Evolutionary conservation across 78 protist species (phyloP).

Genomic region (Dictyostelium firmibasis): DNA sequence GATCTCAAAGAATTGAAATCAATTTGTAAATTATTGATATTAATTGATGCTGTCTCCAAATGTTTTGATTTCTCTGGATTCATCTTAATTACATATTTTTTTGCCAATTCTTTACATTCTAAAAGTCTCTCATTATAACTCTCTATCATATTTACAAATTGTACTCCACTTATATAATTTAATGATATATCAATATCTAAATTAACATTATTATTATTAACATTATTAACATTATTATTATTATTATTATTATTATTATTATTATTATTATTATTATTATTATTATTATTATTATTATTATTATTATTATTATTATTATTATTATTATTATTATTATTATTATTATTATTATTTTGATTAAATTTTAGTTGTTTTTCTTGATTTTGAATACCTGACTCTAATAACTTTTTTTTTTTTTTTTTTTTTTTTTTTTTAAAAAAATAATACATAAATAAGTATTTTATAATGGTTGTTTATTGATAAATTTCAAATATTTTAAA

Average conservation of each 20-base stretch:
- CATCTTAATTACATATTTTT: not conserved
- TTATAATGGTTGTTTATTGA: not conserved
- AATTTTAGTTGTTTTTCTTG: too few relatives aligned
- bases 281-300: not conserved
- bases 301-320: too few relatives aligned
- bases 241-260: too few relatives aligned
- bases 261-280: not conserved
- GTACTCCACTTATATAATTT: slow-evolving; percentile 47
- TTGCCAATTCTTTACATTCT: not conserved
- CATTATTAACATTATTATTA: not conserved
- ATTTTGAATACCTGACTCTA: too few relatives aligned
- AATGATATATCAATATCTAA: slow-evolving; percentile 87
- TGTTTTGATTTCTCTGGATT: slow-evolving; percentile 96
- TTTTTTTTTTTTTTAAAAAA: too few relatives aligned
- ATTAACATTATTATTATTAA: too few relatives aligned
- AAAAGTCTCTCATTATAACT: too few relatives aligned
- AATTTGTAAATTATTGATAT: slow-evolving; percentile 11
- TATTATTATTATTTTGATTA: too few relatives aligned
- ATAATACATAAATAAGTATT: too few relatives aligned
- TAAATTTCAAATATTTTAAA: not conserved
- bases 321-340: too few relatives aligned
- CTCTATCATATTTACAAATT: slow-evolving; percentile 49
- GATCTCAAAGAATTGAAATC: slow-evolving; percentile 47
- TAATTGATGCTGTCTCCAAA: slow-evolving; percentile 88
- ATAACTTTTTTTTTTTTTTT: too few relatives aligned